phyloP scores from a whole-genome alignment of 2,329 filamentous ascomycete genomes.

The Sclerotiophoma versabilis region DNA sequence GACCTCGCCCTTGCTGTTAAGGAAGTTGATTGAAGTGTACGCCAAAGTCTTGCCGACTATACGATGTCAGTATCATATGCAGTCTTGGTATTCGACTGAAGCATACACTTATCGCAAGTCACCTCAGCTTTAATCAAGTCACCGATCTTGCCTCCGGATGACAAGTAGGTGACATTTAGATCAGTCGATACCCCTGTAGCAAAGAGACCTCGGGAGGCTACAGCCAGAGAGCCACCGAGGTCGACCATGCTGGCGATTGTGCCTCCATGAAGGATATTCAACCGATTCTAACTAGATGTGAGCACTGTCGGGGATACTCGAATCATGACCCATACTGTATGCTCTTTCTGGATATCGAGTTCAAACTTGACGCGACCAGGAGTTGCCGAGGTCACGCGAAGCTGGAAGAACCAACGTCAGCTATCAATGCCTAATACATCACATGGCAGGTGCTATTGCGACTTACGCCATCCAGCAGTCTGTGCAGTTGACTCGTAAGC shows the following conservation, averaged over 20 bases:
- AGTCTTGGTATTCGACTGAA: not conserved
- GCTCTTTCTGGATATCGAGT: constrained; percentile 74
- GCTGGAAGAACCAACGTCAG: constrained; percentile 52
- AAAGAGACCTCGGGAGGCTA: constrained; percentile 70
- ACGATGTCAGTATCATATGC: not conserved
- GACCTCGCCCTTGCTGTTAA: constrained; percentile 64
- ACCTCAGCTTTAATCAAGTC: constrained; percentile 67
- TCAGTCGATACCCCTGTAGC: constrained; percentile 73
- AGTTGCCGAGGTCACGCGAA: constrained; percentile 70
- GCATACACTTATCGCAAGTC: constrained; percentile 68
- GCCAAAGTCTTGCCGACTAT: constrained; percentile 70
- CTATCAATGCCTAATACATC: not conserved
- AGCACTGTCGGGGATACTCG: constrained; percentile 3
- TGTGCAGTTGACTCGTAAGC: constrained; percentile 21
- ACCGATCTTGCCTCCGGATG: constrained; percentile 68
- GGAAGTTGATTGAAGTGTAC: constrained; percentile 68
- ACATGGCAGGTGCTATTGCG: not conserved
- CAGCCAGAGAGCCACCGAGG: constrained; percentile 69
- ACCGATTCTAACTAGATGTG: constrained; percentile 66
- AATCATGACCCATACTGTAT: constrained; percentile 66
- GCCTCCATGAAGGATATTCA: constrained; percentile 79
- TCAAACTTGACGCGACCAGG: constrained; percentile 78
- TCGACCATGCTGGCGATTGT: constrained; percentile 79
- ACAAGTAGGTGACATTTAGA: constrained; percentile 70
- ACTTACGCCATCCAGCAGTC: constrained; percentile 52